These are phyloP conservation scores for Colletotrichum lentis DNA, from an alignment of 2,329 filamentous ascomycete genomes.

Conservation along the genomic window DNA sequence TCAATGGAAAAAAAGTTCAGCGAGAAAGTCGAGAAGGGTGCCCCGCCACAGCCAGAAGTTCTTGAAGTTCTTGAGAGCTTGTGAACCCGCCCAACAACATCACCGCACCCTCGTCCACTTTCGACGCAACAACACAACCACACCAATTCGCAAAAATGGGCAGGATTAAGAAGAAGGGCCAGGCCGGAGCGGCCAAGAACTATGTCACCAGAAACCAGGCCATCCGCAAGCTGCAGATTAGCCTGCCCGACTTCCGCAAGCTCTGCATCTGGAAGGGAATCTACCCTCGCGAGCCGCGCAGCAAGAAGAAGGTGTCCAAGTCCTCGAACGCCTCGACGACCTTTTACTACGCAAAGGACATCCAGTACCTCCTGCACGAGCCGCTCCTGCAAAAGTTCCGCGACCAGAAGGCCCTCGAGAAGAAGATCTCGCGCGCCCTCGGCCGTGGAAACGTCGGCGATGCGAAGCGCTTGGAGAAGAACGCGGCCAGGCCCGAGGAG, in stretches of 20 bases:
- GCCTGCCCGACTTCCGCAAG: constrained; percentile 94
- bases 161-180: constrained; percentile 90
- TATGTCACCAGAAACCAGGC: constrained; percentile 97
- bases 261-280: constrained; percentile 99
- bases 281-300: constrained; percentile 95
- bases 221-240: constrained; percentile 97
- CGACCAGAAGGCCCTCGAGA: constrained; percentile 94
- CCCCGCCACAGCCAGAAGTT: constrained; percentile 45
- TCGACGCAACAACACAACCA: constrained; percentile 39
- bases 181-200: constrained; percentile 94
- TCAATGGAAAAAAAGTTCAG: constrained; percentile 45
- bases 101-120: constrained; percentile 27
- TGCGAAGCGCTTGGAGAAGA: constrained; percentile 84
- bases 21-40: constrained; percentile 42
- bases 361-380: constrained; percentile 97
- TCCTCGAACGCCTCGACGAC: constrained; percentile 90
- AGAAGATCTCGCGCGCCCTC: constrained; percentile 94
- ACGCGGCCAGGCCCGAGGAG: constrained; percentile 88
- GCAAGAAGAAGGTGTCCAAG: constrained; percentile 96
- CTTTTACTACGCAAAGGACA: constrained; percentile 92
- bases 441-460: constrained; percentile 91
- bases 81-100: constrained; percentile 30
- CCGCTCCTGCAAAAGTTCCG: constrained; percentile 93
- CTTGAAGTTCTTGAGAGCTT: constrained; percentile 35
- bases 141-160: constrained; percentile 59